Conservation (phyloP, 441 rosid species). For the Croton laevigatus region DNA sequence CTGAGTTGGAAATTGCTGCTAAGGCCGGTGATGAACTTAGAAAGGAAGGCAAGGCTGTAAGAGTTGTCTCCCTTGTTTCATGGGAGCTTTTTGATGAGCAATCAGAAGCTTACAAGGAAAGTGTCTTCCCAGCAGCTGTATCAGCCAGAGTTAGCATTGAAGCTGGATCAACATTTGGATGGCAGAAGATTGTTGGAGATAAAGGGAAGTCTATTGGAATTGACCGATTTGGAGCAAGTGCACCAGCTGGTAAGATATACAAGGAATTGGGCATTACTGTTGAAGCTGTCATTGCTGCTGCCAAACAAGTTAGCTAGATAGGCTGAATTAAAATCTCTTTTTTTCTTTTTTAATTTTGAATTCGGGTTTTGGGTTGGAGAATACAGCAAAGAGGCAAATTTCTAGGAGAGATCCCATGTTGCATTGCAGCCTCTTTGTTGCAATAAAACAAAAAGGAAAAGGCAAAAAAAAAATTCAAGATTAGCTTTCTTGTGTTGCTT, state of each 20-base stretch:
- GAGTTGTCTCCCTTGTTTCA: slow-evolving; percentile 78
- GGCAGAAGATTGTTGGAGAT: slow-evolving; percentile 69
- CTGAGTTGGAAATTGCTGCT: slow-evolving; percentile 76
- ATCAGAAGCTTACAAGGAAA: slow-evolving; percentile 74
- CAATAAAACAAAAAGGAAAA: slow-evolving; percentile 28
- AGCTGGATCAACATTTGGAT: slow-evolving; percentile 87
- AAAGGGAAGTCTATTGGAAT: slow-evolving; percentile 81
- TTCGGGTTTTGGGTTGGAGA: slow-evolving; percentile 26
- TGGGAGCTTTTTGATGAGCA: slow-evolving; percentile 88
- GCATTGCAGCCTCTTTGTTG: slow-evolving; percentile 25
- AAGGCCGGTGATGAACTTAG: slow-evolving; percentile 74
- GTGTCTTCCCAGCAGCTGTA: slow-evolving; percentile 69
- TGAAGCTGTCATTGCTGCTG: slow-evolving; percentile 75
- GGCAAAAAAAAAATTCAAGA: slow-evolving; percentile 8
- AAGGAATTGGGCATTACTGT: slow-evolving; percentile 71
- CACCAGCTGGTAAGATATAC: slow-evolving; percentile 77
- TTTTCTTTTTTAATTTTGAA: background rate
- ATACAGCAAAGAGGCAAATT: slow-evolving; percentile 23
- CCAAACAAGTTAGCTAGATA: slow-evolving; percentile 49
- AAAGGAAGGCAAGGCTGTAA: slow-evolving; percentile 73
- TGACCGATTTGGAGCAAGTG: slow-evolving; percentile 82
- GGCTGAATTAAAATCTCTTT: slow-evolving; percentile 15
- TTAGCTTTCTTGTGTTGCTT: slow-evolving; percentile 30
- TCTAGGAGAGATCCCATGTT: slow-evolving; percentile 9
- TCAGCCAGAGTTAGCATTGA: slow-evolving; percentile 81